Base-by-base conservation (phyloP, 257 asterid genomes). In the Solanum verrucosum region DNA sequence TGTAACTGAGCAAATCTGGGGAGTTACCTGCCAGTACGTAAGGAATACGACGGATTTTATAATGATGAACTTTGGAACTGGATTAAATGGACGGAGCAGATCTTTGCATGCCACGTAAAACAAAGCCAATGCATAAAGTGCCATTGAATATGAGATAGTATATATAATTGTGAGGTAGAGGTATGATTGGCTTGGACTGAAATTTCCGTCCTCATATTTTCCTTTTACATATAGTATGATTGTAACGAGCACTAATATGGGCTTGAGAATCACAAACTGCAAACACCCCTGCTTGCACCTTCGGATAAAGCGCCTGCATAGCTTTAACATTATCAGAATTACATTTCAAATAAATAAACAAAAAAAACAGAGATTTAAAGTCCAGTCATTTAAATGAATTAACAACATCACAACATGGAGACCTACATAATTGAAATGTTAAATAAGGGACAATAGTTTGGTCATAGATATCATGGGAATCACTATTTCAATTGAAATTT, bases 181-280 rank as follows among this genome's bases (percentile, higher is more conserved):
- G 92, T 96, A 97, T 68, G 99, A 95, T 84, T 97, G 98, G 73
- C 46, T 83, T 33, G 99, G 98, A 88, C 87, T 96, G 92, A 97
- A 97, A 93, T 97, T 94, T 60, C 99, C 98, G 74, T 96, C 98
- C 93, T 96, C 94, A 33, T 96, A 97, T 82, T 94, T 94, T 90
- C 99, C 99, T 91, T 93, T 94, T 59, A 98, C 98, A 49, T 96
- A 97, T 34, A 97, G 94, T 89, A 97, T 89, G 90, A 96, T 86
- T 60, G 99, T 97, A 83, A 94, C 92, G 34, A 91, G 91, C 87
- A 95, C 99, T 75, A 97, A 92, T 74, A 94, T 88, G 85, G 99
- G 99, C 91, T 97, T 97, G 89, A 97, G 98, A 93, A 97, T 94
- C 92, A 97, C 99, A 90, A 97, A 97, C 92, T 97, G 99, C 94